These are phyloP conservation scores for Saccharomyces uvarum DNA, from an alignment of 1,139 yeast species.

Conservation along the genomic window DNA sequence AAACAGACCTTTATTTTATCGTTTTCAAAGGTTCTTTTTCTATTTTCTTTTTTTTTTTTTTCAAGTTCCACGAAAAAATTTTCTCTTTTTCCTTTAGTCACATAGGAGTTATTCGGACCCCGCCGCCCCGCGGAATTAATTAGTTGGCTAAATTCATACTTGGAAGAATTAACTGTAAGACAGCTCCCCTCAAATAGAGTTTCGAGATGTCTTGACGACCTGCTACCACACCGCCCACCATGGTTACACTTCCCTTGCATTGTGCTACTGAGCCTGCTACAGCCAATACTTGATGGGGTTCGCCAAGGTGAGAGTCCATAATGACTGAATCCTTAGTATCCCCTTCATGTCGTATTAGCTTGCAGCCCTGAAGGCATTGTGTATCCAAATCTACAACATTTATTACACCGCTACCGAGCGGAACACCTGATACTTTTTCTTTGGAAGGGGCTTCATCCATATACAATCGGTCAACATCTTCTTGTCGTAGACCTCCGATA, in stretches of 20 bases:
- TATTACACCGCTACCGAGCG: conserved; percentile 13
- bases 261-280: conserved; percentile 3
- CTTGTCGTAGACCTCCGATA: conserved; percentile 26
- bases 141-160: conserved; percentile 3
- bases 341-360: background rate
- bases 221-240: conserved; percentile 3
- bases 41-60: background rate
- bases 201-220: background rate
- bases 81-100: background rate
- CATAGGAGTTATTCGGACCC: background rate
- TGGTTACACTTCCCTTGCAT: conserved; percentile 2
- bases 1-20: background rate
- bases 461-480: conserved; percentile 18
- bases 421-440: conserved; percentile 5
- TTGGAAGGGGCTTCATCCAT: conserved; percentile 2
- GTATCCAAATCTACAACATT: conserved; percentile 21
- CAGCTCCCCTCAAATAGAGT: conserved; percentile 2
- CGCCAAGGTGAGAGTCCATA: background rate
- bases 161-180: conserved; percentile 4
- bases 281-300: conserved; percentile 1
- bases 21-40: background rate
- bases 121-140: conserved; percentile 1
- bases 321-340: background rate
- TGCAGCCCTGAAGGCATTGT: conserved; percentile 17
- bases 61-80: conserved; percentile 1